A percentile compares a stretch with the other conserved stretches of the same genome.
Evolutionary conservation across 2,329 filamentous ascomycete species (phyloP).

Genomic region (Cryphonectria naterciae): DNA sequence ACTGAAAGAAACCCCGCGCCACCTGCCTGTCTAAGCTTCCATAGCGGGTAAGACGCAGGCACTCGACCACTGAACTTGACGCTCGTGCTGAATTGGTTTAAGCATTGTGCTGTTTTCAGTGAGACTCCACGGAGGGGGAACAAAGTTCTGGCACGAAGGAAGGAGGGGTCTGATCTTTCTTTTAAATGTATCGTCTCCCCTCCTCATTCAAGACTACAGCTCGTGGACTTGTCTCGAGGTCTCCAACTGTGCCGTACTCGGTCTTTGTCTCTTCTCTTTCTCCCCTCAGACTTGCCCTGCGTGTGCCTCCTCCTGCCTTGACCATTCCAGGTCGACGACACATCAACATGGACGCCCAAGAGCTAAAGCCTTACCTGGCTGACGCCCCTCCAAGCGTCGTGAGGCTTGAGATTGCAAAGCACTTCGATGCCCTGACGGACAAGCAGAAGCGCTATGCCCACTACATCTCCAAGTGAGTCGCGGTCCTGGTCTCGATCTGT

Average conservation of each 20-base stretch:
- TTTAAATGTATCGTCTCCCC: slow-evolving; percentile 29
- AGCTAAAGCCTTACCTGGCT: slow-evolving; percentile 79
- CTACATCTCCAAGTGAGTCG: slow-evolving; percentile 74
- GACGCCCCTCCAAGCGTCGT: slow-evolving; percentile 90
- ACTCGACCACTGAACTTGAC: neutral
- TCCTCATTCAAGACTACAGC: slow-evolving; percentile 21
- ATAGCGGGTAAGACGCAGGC: neutral
- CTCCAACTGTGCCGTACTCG: slow-evolving; percentile 5
- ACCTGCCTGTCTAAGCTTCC: slow-evolving; percentile 25
- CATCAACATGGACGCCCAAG: slow-evolving; percentile 60
- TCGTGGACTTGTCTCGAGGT: slow-evolving; percentile 27
- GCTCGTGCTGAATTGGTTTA: neutral
- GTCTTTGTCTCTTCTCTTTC: neutral
- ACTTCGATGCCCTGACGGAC: slow-evolving; percentile 79
- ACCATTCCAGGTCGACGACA: slow-evolving; percentile 26
- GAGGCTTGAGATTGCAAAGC: slow-evolving; percentile 85
- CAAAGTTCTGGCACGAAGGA: slow-evolving; percentile 7
- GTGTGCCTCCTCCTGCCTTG: slow-evolving; percentile 7
- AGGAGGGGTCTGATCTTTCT: slow-evolving; percentile 5
- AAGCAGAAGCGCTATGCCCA: slow-evolving; percentile 90
- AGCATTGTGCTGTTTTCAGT: slow-evolving; percentile 9
- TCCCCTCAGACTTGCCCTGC: slow-evolving; percentile 13
- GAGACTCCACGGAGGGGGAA: slow-evolving; percentile 12
- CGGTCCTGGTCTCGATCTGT: neutral
- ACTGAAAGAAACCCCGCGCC: slow-evolving; percentile 8